These are phyloP conservation scores for Saccharomyces hybrid DNA, from an alignment of 1,139 yeast genomes.

Conservation along the genomic window DNA sequence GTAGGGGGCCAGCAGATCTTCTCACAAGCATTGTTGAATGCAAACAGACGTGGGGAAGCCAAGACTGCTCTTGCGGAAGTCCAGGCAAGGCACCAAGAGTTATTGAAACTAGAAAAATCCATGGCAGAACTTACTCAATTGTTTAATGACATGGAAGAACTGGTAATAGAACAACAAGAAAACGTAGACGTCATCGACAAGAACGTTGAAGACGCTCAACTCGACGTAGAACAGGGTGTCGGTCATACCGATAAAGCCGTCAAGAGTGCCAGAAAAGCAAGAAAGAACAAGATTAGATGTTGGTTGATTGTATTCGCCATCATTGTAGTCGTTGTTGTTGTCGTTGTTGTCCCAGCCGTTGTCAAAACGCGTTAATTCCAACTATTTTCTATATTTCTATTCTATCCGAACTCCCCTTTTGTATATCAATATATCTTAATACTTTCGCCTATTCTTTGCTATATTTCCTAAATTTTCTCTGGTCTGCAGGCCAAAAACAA, in stretches of 20 bases:
- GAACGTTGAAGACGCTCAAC: conserved; percentile 76
- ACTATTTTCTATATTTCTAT: neutral
- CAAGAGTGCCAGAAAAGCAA: conserved; percentile 77
- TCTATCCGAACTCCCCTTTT: neutral
- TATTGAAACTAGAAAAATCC: conserved; percentile 88
- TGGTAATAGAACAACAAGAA: conserved; percentile 93
- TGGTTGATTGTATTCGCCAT: conserved; percentile 55
- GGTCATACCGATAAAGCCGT: conserved; percentile 92
- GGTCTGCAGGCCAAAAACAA: neutral
- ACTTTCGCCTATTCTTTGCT: neutral
- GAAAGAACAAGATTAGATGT: conserved; percentile 90
- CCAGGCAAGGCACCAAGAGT: conserved; percentile 91
- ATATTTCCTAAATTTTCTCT: neutral
- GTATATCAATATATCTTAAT: neutral
- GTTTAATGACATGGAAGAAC: conserved; percentile 92
- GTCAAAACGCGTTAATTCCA: conserved; percentile 16
- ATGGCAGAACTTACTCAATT: conserved; percentile 93
- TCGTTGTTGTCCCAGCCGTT: conserved; percentile 43
- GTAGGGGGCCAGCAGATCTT: conserved; percentile 84
- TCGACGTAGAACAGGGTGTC: conserved; percentile 87
- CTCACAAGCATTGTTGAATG: conserved; percentile 85
- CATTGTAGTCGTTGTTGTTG: conserved; percentile 58
- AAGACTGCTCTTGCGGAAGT: conserved; percentile 93
- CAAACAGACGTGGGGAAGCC: conserved; percentile 95
- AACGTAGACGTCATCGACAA: conserved; percentile 77